Conservation (phyloP, 2,329 filamentous ascomycete genomes). For the Aspergillus sp. region DNA sequence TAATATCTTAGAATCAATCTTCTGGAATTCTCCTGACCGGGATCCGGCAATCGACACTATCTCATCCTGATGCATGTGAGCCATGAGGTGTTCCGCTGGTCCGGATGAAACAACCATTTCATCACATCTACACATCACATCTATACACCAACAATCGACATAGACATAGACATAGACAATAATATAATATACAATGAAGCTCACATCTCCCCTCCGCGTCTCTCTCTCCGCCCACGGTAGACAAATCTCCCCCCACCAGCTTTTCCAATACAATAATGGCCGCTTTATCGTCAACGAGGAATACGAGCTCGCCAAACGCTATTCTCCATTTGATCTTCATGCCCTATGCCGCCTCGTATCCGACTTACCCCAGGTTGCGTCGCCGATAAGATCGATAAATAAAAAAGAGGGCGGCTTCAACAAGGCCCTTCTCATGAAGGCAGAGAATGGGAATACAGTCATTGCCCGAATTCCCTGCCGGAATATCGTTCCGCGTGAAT, state of each 20-base stretch:
- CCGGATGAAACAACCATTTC: no score
- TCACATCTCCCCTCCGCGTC: neutral
- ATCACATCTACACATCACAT: no score
- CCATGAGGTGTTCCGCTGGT: no score
- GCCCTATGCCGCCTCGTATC: conserved; percentile 22
- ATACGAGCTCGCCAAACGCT: conserved; percentile 18
- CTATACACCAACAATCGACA: no score
- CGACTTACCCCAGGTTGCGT: conserved; percentile 9
- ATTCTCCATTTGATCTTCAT: conserved; percentile 23
- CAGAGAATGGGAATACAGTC: conserved; percentile 14
- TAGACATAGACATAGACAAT: no score
- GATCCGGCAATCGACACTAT: no score
- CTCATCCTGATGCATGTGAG: no score
- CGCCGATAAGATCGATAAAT: conserved; percentile 21
- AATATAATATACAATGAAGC: neutral
- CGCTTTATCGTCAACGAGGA: conserved; percentile 23
- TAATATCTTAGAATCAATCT: no score
- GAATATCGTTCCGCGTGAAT: conserved; percentile 16
- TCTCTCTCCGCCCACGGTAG: neutral
- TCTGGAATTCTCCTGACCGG: no score
- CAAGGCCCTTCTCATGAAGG: conserved; percentile 20
- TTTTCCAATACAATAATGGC: conserved; percentile 23
- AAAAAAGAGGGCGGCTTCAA: conserved; percentile 25
- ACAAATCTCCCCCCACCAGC: conserved; percentile 3
- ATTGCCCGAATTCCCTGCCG: conserved; percentile 19